phyloP scores from a whole-genome alignment of 2,329 filamentous ascomycete genomes.

The Trichoderma endophyticum region DNA sequence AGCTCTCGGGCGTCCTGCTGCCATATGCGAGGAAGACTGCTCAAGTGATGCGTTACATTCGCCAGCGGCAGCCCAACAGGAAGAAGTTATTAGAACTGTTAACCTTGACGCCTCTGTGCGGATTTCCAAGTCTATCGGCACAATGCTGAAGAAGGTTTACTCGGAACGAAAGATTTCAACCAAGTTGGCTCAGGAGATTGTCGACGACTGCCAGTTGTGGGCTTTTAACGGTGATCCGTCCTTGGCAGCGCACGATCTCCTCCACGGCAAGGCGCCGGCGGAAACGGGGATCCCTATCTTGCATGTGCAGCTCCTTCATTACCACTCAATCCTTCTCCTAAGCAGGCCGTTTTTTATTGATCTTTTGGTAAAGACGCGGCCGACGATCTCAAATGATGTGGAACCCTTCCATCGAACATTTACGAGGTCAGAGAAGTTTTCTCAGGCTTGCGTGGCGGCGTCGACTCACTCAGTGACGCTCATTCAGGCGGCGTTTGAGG shows the following conservation, averaged over 20 bases:
- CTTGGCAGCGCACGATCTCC: constrained; percentile 43
- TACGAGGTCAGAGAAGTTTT: constrained; percentile 44
- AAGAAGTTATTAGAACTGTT: constrained; percentile 1
- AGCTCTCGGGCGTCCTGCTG: constrained; percentile 59
- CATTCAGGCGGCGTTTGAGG: constrained; percentile 43
- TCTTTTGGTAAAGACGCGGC: constrained; percentile 44
- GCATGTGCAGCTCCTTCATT: constrained; percentile 60
- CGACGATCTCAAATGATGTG: not conserved
- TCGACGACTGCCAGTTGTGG: constrained; percentile 30
- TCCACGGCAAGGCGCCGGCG: not conserved
- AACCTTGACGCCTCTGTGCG: constrained; percentile 55
- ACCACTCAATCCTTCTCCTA: constrained; percentile 60
- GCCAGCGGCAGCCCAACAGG: constrained; percentile 3
- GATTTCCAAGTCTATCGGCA: constrained; percentile 56
- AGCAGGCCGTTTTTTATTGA: constrained; percentile 63
- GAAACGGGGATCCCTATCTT: constrained; percentile 57
- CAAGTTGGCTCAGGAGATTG: constrained; percentile 54
- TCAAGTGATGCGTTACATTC: constrained; percentile 45
- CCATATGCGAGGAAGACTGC: constrained; percentile 62
- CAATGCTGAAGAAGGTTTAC: constrained; percentile 58
- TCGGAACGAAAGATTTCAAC: constrained; percentile 57
- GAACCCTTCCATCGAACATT: not conserved
- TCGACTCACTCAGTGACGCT: constrained; percentile 50
- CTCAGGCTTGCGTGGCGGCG: constrained; percentile 49
- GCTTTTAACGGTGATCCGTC: constrained; percentile 38